A percentile compares a stretch with the other conserved stretches of the same genome.
Conservation (phyloP, 345 rosid species). For the Diplotaxis tenuifolia region DNA sequence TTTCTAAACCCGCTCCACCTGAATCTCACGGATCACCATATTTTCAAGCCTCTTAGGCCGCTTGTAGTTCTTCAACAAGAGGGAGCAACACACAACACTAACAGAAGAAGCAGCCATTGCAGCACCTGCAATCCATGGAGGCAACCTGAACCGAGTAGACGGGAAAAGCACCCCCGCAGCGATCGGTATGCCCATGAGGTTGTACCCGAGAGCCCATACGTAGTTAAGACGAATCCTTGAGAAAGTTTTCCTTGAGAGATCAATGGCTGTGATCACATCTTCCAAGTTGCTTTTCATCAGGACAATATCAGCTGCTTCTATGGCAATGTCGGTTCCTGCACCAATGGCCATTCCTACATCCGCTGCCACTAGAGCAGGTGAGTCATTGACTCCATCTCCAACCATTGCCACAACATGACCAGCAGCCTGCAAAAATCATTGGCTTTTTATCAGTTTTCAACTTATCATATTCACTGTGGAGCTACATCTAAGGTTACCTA, state of each 20-base stretch:
- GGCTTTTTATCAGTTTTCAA: not conserved
- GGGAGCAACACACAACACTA: slow-evolving; percentile 89
- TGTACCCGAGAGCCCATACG: slow-evolving; percentile 91
- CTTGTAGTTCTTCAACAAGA: slow-evolving; percentile 67
- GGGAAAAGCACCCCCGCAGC: slow-evolving; percentile 90
- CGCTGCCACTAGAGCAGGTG: slow-evolving; percentile 90
- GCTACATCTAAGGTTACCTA: slow-evolving; percentile 41
- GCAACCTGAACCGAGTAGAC: slow-evolving; percentile 57
- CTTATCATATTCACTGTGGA: not conserved
- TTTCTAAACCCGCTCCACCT: slow-evolving; percentile 42
- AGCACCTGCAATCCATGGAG: slow-evolving; percentile 98
- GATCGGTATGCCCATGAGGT: slow-evolving; percentile 76
- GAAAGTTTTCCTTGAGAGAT: slow-evolving; percentile 80
- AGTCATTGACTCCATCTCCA: slow-evolving; percentile 94
- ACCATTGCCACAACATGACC: slow-evolving; percentile 88
- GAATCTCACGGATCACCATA: slow-evolving; percentile 55
- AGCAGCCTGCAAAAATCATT: slow-evolving; percentile 42
- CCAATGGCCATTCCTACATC: slow-evolving; percentile 97
- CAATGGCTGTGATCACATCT: slow-evolving; percentile 91
- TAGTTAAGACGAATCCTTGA: slow-evolving; percentile 84
- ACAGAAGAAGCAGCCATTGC: slow-evolving; percentile 99
- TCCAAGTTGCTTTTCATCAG: slow-evolving; percentile 91
- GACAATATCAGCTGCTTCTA: slow-evolving; percentile 96
- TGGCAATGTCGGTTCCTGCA: slow-evolving; percentile 94
- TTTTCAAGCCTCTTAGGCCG: slow-evolving; percentile 63